phyloP scores from a whole-genome alignment of 805 yeast genomes.

The Barnettozyma wickerhamii region DNA sequence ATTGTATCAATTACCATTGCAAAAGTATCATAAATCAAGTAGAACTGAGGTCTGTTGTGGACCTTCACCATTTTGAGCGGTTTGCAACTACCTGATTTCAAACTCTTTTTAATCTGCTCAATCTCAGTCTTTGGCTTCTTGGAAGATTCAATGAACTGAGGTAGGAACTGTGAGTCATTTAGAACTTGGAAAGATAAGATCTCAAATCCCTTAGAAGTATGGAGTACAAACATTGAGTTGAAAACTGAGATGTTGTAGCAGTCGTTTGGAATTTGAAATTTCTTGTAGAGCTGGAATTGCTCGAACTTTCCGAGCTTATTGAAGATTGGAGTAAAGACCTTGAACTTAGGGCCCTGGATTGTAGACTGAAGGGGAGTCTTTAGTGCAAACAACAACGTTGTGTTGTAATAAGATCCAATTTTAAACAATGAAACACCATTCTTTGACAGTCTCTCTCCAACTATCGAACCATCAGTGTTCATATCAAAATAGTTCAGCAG shows the following conservation, averaged over 20 bases:
- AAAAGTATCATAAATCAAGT: constrained; percentile 66
- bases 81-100: constrained; percentile 33
- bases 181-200: constrained; percentile 55
- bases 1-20: constrained; percentile 60
- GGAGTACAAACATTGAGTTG: constrained; percentile 62
- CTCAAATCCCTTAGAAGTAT: constrained; percentile 64
- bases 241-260: constrained; percentile 58
- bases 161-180: constrained; percentile 51
- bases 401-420: constrained; percentile 64
- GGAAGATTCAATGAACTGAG: constrained; percentile 35
- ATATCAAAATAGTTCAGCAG: constrained; percentile 51
- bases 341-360: constrained; percentile 38
- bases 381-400: constrained; percentile 52
- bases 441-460: constrained; percentile 46
- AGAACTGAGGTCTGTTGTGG: constrained; percentile 46
- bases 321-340: constrained; percentile 52
- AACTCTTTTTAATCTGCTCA: constrained; percentile 36
- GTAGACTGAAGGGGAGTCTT: constrained; percentile 42
- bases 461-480: constrained; percentile 30
- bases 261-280: constrained; percentile 50
- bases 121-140: constrained; percentile 26
- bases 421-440: constrained; percentile 59
- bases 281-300: constrained; percentile 39
- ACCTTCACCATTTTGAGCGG: constrained; percentile 66
- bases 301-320: constrained; percentile 45